These are phyloP conservation scores for Glebionis coronaria DNA, from an alignment of 129 eudicot genomes.

Conservation along the genomic window DNA sequence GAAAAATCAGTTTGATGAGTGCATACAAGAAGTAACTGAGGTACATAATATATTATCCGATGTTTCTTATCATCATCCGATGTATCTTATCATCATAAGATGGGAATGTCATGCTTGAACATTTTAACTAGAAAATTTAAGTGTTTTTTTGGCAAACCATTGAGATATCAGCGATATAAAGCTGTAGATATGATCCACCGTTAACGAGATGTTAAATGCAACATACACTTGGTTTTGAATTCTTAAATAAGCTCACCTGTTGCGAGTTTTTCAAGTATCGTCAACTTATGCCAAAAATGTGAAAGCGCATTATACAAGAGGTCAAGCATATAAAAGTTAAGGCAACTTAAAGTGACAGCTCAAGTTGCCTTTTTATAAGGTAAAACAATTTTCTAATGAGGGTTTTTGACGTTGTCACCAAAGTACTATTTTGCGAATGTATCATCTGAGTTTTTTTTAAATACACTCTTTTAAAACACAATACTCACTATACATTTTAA, in stretches of 20 bases:
- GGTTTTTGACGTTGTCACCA: no score
- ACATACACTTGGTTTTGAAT: not conserved
- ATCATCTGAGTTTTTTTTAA: no score
- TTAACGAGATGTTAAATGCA: no score
- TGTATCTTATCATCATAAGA: not conserved
- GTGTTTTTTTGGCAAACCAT: not conserved
- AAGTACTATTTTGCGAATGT: no score
- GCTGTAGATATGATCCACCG: no score
- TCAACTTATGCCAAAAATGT: slow-evolving; percentile 61
- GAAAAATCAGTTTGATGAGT: slow-evolving; percentile 72
- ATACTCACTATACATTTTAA: no score
- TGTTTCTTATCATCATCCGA: not conserved
- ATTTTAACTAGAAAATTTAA: no score
- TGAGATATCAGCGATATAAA: no score
- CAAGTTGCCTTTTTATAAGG: no score
- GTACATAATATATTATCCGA: slow-evolving; percentile 34
- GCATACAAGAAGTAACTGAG: slow-evolving; percentile 92
- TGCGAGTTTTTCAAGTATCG: slow-evolving; percentile 56
- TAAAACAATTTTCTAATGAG: no score
- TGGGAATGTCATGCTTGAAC: no score
- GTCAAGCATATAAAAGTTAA: slow-evolving; percentile 84
- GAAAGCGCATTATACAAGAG: slow-evolving; percentile 94
- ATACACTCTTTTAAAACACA: no score
- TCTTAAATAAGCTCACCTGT: slow-evolving; percentile 16
- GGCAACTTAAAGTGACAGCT: slow-evolving; percentile 54